Evolutionary conservation across 202 grass and related monocot genomes (phyloP), one percentile per base, ranked within the genome.

Genomic region (Schoenoplectus triqueter): DNA sequence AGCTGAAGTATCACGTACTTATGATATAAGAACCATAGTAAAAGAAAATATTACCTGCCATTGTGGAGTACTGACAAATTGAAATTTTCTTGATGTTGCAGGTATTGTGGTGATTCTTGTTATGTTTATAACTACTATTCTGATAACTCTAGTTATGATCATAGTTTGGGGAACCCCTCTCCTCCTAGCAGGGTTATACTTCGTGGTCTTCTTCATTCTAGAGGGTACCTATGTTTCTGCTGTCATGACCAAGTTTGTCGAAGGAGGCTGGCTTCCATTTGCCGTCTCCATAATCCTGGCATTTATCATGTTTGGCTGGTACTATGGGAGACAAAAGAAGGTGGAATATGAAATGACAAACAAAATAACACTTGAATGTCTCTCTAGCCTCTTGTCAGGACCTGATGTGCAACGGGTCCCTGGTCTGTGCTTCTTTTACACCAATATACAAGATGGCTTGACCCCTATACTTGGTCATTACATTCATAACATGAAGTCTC

Each of bases 191-290:
- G 65, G 19, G 20, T 61, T 90, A 62, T 90, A 85, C 73, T 87
- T 90, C 20, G 66, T 82, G 14, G 20, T 15, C 10, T 90, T 90
- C 41, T 46, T 61, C 2, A 57, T 85, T 73, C 15, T 90, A 31
- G 89, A 90, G 73, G 89, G 89, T 17, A 71, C 66, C 45, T 90
- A 90, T 11, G 49, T 84, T 10, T 81, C 64, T 21, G 80, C 89
- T 15, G 73, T 90, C 59, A 72, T 87, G 81, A 87, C 45, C 59
- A 90, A 90, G 44, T 68, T 90, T 85, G 13, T 87, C 17, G 74
- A 85, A 66, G 89, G 89, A 39, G 89, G 85, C 13, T 90, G 89
- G 89, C 74, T 87, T 64, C 85, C 89, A 6, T 90, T 90, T 45
- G 85, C 68, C 0, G 31, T 90, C 1, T 90, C 89, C 15, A 20